Base-by-base conservation (phyloP, 495 filamentous ascomycete genomes). In the Hamigera avellanea region DNA sequence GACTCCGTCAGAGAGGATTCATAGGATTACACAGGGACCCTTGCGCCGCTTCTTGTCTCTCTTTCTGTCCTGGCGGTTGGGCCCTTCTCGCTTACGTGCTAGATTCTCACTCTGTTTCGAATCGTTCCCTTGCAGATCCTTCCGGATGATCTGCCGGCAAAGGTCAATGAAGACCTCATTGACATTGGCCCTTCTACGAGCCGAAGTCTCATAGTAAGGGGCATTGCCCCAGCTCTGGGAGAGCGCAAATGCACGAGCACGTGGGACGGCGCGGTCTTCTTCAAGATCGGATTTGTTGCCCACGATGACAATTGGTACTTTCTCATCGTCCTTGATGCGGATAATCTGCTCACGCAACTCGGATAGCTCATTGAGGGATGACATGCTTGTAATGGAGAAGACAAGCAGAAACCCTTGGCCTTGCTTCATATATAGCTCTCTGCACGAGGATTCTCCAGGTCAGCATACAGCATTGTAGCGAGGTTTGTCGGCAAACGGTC, bases 281-380 rank as follows among this genome's bases (percentile, higher is more conserved):
- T 93, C 86, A 9, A 98, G 75, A 50, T 98, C 91, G 19, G 81
- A 85, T 59, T 98, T 98, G 67, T 98, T 98, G 44, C 91, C 91
- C 21, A 95, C 89, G 31, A 98, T 88, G 17, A 98, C 91, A 38
- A 98, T 79, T 18, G 91, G 91, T 7, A 95, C 78, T 33, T 76
- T 79, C 39, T 84, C 80, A 57, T 94, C 86, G 54, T 94, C 87
- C 64, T 96, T 98, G 58, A 96, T 95, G 37, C 86, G 86, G 40
- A 93, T 81, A 49, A 98, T 96, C 61, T 95, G 87, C 50, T 96
- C 91, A 33, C 87, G 81, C 33, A 98, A 73, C 49, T 86, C 83
- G 43, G 76, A 70, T 14, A 98, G 78, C 54, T 98, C 91, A 49
- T 78, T 74, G 17, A 98, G 69, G 33, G 86, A 93, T 48, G 78